Evolutionary conservation across 2,329 filamentous ascomycete species (phyloP).

Genomic region (Fusarium bactridioides): DNA sequence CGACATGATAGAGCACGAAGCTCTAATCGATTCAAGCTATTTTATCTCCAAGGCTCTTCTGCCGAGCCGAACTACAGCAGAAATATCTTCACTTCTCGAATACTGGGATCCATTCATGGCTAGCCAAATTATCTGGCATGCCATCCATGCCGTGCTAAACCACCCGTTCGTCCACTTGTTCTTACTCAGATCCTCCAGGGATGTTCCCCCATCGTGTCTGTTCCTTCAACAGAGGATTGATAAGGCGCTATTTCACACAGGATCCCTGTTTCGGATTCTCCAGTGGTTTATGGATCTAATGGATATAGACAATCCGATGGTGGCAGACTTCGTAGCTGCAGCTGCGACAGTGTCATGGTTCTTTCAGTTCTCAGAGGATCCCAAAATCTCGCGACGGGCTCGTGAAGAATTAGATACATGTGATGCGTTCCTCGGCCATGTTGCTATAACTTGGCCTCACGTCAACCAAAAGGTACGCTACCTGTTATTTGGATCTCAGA

Average conservation of each 20-base stretch:
- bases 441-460: not conserved
- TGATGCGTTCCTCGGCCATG: not conserved
- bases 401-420: not conserved
- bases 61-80: not conserved
- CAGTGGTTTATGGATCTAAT: not conserved
- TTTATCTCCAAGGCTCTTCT: not conserved
- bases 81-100: not conserved
- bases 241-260: not conserved
- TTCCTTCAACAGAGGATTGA: not conserved
- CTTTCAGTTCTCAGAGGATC: not conserved
- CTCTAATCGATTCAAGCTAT: not conserved
- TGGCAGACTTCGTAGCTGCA: not conserved
- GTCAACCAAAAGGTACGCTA: not conserved
- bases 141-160: not conserved
- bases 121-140: not conserved
- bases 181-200: not conserved
- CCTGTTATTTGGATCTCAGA: accelerated
- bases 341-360: not conserved
- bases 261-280: not conserved
- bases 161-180: not conserved
- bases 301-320: not conserved
- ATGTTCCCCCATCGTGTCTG: not conserved
- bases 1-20: not conserved
- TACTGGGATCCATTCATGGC: not conserved
- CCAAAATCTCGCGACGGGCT: not conserved